Evolutionary conservation across 176 grass and related monocot genomes (phyloP), one percentile per base, ranked within the genome.

Genomic region (Stipa capillata): DNA sequence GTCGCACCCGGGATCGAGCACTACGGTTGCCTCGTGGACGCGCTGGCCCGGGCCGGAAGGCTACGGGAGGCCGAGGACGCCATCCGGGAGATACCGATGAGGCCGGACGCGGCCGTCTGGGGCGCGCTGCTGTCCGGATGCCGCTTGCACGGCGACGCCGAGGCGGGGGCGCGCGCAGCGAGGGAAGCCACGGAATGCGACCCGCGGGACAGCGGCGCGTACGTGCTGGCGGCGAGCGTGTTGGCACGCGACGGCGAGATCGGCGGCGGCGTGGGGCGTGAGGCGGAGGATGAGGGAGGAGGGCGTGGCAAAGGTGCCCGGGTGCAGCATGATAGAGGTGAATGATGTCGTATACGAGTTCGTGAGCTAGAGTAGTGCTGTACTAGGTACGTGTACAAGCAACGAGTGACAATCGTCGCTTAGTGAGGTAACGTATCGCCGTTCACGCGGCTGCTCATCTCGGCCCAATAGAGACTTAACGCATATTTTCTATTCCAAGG

Each of bases 251-350:
- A 12, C 23, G 85, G 85, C 6, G 77, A 86, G 34, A 78, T 39
- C 2, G 18, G 65, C 2, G 40, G 85, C 17, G 79, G 72, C 5
- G 55, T 55, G 0, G 76, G n/a, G 50, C 8, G 21, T 79, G 17
- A 89, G 90, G 66, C 65, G 51, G 4, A 64, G 39, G 79, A 97
- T 97, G 88, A 83, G 76, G 72, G 77, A 93, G 65, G 87, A 69
- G 31, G 79, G 82, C 73, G 76, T 87, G 58, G 82, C 48, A 21
- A 97, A 93, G 66, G 90, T 84, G 48, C 86, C 88, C 4, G 90
- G 90, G 20, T 90, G 88, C 44, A 97, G 93, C 80, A 71, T 92
- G 90, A 97, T 97, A 57, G 90, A 97, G 82, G 85, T 97, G 59
- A 64, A 88, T 57, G 93, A 90, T 25, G 65, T 84, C 21, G 85